Evolutionary conservation across 129 eudicot species (phyloP).

Genomic region (Ambrosia artemisiifolia): DNA sequence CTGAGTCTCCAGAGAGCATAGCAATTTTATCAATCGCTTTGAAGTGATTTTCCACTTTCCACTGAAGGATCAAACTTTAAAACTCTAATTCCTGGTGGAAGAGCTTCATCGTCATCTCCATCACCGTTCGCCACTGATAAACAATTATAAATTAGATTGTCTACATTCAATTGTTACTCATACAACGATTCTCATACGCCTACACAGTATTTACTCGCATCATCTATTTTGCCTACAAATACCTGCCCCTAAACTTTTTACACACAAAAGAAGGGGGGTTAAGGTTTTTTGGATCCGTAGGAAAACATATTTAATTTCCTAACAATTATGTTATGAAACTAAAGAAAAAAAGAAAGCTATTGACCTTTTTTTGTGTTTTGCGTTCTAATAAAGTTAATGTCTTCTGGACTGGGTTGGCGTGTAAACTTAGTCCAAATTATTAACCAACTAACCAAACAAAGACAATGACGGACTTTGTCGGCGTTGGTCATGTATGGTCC

Average conservation of each 20-base stretch:
- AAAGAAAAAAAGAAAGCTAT: neutral
- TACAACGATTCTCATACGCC: neutral
- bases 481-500: neutral
- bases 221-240: neutral
- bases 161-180: slow-evolving; percentile 3
- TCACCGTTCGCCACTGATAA: neutral
- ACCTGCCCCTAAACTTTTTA: neutral
- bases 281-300: neutral
- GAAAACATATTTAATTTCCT: neutral
- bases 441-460: neutral
- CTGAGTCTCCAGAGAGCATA: slow-evolving; percentile 47
- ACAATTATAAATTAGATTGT: slow-evolving; percentile 13
- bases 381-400: neutral
- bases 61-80: slow-evolving; percentile 58
- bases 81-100: slow-evolving; percentile 28
- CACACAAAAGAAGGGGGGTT: neutral
- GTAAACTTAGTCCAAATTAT: neutral
- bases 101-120: neutral
- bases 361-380: neutral
- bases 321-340: neutral
- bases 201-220: neutral
- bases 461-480: neutral
- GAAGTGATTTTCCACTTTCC: slow-evolving; percentile 73
- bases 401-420: neutral
- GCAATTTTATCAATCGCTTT: slow-evolving; percentile 45